Evolutionary conservation across 192 early-diverging fungal species (phyloP), one percentile per base, ranked within the genome.

Genomic region (Coemansia javaensis): DNA sequence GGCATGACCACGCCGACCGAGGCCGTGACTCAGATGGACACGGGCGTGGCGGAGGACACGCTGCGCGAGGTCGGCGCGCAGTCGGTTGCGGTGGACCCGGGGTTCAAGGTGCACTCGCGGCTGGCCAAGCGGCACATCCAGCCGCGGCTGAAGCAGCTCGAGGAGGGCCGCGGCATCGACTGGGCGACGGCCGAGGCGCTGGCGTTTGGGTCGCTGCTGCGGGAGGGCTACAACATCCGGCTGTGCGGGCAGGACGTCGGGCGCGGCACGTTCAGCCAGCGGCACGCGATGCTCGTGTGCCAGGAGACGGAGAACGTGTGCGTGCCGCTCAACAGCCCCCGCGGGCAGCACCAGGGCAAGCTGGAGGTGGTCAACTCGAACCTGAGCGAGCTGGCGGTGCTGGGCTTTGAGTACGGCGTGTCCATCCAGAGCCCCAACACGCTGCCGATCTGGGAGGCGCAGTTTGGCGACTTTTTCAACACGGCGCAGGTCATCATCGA

Each of bases 391-490:
- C 83, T 94, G 40, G 95, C 95, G 7, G 95, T 98, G 8, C 76
- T 98, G 21, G 95, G 88, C 3, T 98, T 95, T 58, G 95, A 98
- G 63, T 89, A 91, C 54, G 95, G 95, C 40, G 86, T 92, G 59
- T 93, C 91, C 4, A 85, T 85, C 63, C 92, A 93, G 60, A 85
- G 81, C 18, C 95, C 95, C 13, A 81, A 88, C 34, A 66, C 80
- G 7, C 71, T 98, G n/a, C 82, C 82, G 35, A 89, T 98, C 34
- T 98, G 95, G 95, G 94, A 96, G 59, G 93, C 93, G 1, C 94
- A 98, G 74, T 98, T 97, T 68, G 95, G 95, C 44, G 95, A 98
- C 66, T 98, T 98, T 60, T 90, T 90, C 81, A 96, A 96, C 61
- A 88, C 88, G 27, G 92, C 92, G 0, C 92, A 98, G 59, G 90